Base-by-base conservation (phyloP, 495 filamentous ascomycete genomes). In the Aspergillus carlsbadensis region DNA sequence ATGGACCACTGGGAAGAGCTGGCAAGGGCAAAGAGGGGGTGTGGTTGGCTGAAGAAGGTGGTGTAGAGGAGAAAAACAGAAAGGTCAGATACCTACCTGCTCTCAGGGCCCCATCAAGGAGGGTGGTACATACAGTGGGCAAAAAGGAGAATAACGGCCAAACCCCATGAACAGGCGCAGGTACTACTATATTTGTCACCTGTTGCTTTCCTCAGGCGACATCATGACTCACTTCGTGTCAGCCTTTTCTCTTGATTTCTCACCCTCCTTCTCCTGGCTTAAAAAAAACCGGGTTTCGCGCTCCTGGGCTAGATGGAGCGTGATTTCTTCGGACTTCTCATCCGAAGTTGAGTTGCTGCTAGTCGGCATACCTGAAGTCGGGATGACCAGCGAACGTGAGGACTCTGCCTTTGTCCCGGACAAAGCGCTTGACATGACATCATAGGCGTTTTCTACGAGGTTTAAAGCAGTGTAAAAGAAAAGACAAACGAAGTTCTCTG, bases 111-210 rank as follows among this genome's bases (percentile, higher is more conserved):
- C 41, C 18, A 59, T 57, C 56, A 59, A 62, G 61, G 54, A 60
- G 56, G 65, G 65, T 68, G 44, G 62, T 57, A 68, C 65, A 56
- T 52, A 26, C 33, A 50, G 48, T 37, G 55, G 57, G 44, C n/a
- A 56, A 31, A 31, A 46, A 60, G 56, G 54, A 61, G 44, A 62
- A 59, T 58, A 58, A 62, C 59, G 39, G 49, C 54, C 58, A 49
- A 54, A 67, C 62, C 68, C 61, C 68, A 70, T 68, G 68, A 66
- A 57, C 68, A 50, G 47, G 65, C 13, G 24, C 58, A 64, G 50
- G 59, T 62, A 61, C 56, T 57, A 60, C 59, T 58, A 54, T 66
- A 61, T 75, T 71, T 75, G 70, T 75, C 72, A 72, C 70, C 69
- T 72, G 70, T 70, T 57, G 62, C 63, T 36, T 34, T 29, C 49